phyloP scores from a whole-genome alignment of 192 early-diverging fungal genomes.

The Entomortierella lignicola region DNA sequence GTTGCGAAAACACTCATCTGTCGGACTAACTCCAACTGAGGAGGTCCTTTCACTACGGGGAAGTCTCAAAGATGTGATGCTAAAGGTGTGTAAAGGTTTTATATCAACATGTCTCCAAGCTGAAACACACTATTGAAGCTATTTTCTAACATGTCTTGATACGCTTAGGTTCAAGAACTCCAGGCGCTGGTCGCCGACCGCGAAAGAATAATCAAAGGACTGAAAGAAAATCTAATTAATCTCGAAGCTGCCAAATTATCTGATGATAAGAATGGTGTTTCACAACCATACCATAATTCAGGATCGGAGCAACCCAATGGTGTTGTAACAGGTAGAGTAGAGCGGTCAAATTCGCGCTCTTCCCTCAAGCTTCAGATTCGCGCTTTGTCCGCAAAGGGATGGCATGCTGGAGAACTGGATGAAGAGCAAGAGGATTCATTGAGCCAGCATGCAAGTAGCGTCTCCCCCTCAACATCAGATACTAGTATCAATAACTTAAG shows the following conservation, averaged over 20 bases:
- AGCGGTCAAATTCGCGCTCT: constrained; percentile 29
- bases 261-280: constrained; percentile 8
- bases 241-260: constrained; percentile 35
- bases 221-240: constrained; percentile 35
- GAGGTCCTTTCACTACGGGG: constrained; percentile 43
- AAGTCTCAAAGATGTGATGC: constrained; percentile 50
- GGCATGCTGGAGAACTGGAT: constrained; percentile 41
- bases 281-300: neutral
- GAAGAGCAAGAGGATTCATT: constrained; percentile 40
- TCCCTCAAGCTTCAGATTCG: constrained; percentile 30
- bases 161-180: constrained; percentile 32
- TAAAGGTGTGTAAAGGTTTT: constrained; percentile 14
- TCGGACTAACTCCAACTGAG: constrained; percentile 39
- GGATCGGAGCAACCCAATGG: neutral
- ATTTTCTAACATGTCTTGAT: neutral
- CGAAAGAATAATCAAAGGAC: constrained; percentile 37
- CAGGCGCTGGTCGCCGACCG: constrained; percentile 26
- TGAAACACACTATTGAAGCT: neutral
- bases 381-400: constrained; percentile 39
- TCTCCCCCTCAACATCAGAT: constrained; percentile 9
- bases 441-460: neutral
- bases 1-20: constrained; percentile 23
- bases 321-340: constrained; percentile 1
- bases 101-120: neutral
- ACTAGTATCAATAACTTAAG: constrained; percentile 10